Evolutionary conservation across 73 alveolate genomes (phyloP), one percentile per base, ranked within the genome.

Genomic region (Loxodes magnus): DNA sequence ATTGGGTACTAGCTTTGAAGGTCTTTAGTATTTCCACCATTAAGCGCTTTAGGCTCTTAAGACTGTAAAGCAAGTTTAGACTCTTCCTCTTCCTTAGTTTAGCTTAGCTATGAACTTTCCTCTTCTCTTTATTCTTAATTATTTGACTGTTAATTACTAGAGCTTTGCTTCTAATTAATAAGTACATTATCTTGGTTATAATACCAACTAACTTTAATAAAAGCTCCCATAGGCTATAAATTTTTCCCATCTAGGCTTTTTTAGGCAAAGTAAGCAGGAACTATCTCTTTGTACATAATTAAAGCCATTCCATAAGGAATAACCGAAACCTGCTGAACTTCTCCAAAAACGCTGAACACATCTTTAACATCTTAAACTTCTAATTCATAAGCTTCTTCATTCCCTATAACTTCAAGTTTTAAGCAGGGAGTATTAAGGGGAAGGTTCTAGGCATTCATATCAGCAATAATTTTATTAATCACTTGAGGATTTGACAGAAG

Each of bases 221-320:
- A 6, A 6, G 74, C 67, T 17, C 43, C 64, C 16, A 65, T 29
- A 24, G 26, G 51, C 12, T 50, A 44, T 36, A 54, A 49, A 33
- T 64, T 35, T 12, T 31, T 30, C 48, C 71, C 71, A 41, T 71
- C 42, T 22, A 71, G 60, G 7, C 55, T 19, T 35, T 64, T 48
- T 58, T 63, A 22, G 3, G 85, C 85, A 31, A 64, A 53, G 31
- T 34, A 71, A 10, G 85, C 85, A 23, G 79, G 31, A 12, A 71
- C 62, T 7, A 50, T 35, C 48, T 71, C 85, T 30, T 15, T 15
- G 27, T 48, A 52, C 2, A 39, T 29, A 37, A 71, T 53, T 2
- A 64, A 43, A 5, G 78, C 85, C 5, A 10, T 46, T 9, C 1
- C 27, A 1, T 24, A 37, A 21, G 9, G 17, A 12, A 10, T 12